Base-by-base conservation (phyloP, 768 basidiomycete species). In the Coprinopsis marcescibilis region DNA sequence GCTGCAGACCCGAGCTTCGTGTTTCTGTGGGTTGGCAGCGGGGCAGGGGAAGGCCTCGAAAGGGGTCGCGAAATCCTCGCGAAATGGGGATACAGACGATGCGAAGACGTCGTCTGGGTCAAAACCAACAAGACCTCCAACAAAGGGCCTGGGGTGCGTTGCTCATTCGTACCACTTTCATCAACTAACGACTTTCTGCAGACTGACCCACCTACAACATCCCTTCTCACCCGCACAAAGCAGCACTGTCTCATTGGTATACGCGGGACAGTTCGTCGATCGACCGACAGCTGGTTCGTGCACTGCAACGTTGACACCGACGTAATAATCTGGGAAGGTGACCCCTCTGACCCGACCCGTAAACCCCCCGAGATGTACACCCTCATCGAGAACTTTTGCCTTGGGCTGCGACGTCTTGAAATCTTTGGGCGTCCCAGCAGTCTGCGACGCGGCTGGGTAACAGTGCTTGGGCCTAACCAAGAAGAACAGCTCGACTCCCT, bases 231-330 rank as follows among this genome's bases (percentile, higher is more conserved):
- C 17, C 78, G 93, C 21, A 92, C 91, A 29, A 92, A 97, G 62
- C 90, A 97, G 55, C 95, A 98, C 59, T 97, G 94, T 63, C 67
- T 98, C 40, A 96, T 98, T 75, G 95, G 95, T 30, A 98, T 99
- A 53, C 80, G 91, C 39, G 96, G 96, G 12, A 98, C 96, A 1
- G 95, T 99, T 11, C 80, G 95, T 19, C 77, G 96, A 24, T 90
- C 89, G 15, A 94, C 88, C 1, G 96, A 99, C 61, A 85, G 83
- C 50, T 89, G 90, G 85, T 94, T 98, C 65, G 95, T 96, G 0
- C 95, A 99, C 64, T 97, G 94, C 60, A 99, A 99, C 65, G 87
- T 99, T 54, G 93, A 95, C 59, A 95, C 93, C n/a, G 93, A 96
- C 62, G 89, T 95, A 8, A 83, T 95, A 48, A 83, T 97, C 15